Evolutionary conservation across 768 basidiomycete species (phyloP).

Genomic region (Pholiota microspora): DNA sequence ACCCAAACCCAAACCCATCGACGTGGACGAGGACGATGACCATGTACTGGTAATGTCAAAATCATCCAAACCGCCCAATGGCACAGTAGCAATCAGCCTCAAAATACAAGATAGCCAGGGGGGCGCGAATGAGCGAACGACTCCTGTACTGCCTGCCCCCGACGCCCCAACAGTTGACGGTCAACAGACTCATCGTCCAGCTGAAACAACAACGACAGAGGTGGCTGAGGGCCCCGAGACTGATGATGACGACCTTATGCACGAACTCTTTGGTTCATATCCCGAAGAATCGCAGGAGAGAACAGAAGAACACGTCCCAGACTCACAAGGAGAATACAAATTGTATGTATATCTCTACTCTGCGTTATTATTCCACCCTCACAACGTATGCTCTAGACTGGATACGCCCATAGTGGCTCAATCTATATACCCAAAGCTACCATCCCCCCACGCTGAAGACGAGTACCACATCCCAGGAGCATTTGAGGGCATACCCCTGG

Average conservation of each 20-base stretch:
- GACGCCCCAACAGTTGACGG: too few relatives aligned
- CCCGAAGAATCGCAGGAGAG: conserved; percentile 1
- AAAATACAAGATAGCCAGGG: too few relatives aligned
- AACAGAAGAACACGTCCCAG: conserved; percentile 8
- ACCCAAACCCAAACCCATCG: background rate
- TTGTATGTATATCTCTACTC: background rate
- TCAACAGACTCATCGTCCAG: too few relatives aligned
- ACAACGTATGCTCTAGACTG: too few relatives aligned
- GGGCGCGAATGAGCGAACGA: background rate
- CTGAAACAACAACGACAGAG: too few relatives aligned
- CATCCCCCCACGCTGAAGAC: background rate
- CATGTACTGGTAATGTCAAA: background rate
- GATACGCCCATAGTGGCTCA: background rate
- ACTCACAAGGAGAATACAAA: background rate
- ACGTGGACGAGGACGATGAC: background rate
- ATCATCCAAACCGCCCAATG: background rate
- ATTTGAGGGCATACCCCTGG: background rate
- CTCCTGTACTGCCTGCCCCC: too few relatives aligned
- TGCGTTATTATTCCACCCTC: too few relatives aligned
- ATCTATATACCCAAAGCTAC: background rate
- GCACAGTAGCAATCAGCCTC: too few relatives aligned
- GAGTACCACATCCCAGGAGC: background rate
- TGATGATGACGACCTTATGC: conserved; percentile 2
- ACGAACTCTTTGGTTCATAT: conserved; percentile 6
- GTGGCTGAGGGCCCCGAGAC: background rate